These are phyloP conservation scores for Fusarium citri DNA, from an alignment of 2,329 filamentous ascomycete species.

Conservation along the genomic window DNA sequence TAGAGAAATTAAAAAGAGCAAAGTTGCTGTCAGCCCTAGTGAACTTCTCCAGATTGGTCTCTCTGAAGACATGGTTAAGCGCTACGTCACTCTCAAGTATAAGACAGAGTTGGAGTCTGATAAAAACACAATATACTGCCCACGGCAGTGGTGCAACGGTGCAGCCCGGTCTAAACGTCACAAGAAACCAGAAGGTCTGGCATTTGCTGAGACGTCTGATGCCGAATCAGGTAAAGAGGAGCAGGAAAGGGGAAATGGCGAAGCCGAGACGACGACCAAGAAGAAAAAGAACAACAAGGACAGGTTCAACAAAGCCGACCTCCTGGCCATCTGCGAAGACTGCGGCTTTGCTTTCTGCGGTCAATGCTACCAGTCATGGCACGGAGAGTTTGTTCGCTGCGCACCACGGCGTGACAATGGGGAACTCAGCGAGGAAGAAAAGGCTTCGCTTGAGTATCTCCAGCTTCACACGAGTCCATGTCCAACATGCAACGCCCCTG, in stretches of 20 bases:
- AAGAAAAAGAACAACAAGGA: conserved; percentile 41
- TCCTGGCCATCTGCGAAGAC: conserved; percentile 87
- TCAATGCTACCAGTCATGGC: conserved; percentile 81
- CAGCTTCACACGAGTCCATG: conserved; percentile 85
- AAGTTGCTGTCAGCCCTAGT: conserved; percentile 79
- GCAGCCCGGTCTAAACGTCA: conserved; percentile 82
- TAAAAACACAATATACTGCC: conserved; percentile 92
- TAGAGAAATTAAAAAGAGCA: conserved; percentile 64
- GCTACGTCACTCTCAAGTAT: conserved; percentile 90
- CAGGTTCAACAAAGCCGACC: conserved; percentile 65
- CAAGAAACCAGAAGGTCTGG: conserved; percentile 75
- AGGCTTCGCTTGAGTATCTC: conserved; percentile 87
- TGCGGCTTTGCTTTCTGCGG: conserved; percentile 90
- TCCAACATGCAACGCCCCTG: conserved; percentile 85
- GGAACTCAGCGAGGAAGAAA: conserved; percentile 85
- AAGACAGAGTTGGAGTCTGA: conserved; percentile 94
- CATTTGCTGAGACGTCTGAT: conserved; percentile 68
- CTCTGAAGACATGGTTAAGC: conserved; percentile 77
- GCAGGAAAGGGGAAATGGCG: conserved; percentile 48
- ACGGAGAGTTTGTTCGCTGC: conserved; percentile 83
- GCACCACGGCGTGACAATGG: conserved; percentile 72
- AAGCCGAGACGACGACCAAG: conserved; percentile 31
- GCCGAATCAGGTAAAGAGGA: conserved; percentile 62
- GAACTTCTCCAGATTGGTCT: conserved; percentile 85
- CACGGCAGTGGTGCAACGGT: conserved; percentile 90